Conservation (phyloP, 257 asterid genomes). For the Thymus quinquecostatus region DNA sequence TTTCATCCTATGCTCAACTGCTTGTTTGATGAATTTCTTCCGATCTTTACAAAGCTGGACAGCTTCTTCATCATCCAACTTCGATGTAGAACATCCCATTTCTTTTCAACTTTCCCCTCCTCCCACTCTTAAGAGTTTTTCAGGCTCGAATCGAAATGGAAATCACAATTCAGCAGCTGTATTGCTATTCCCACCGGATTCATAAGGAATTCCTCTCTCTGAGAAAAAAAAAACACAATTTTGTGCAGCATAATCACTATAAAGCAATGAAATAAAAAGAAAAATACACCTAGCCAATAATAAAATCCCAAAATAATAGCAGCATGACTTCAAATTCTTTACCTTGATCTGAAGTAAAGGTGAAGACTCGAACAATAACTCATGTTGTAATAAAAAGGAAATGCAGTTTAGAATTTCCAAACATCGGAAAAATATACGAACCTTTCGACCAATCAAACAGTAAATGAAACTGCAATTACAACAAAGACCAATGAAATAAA, state of each 20-base stretch:
- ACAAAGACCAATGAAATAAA: conserved; percentile 9
- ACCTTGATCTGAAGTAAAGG: conserved; percentile 42
- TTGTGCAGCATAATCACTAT: conserved; percentile 31
- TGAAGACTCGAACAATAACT: conserved; percentile 17
- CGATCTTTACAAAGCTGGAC: conserved; percentile 90
- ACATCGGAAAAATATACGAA: conserved; percentile 15
- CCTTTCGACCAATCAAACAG: conserved; percentile 10
- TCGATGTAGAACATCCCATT: conserved; percentile 97
- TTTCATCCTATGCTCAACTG: conserved; percentile 73
- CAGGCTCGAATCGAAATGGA: conserved; percentile 53
- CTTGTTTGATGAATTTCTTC: conserved; percentile 84
- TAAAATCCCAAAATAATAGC: background rate
- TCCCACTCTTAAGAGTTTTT: conserved; percentile 44
- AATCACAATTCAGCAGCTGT: conserved; percentile 39
- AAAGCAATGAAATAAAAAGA: conserved; percentile 27
- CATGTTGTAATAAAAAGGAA: conserved; percentile 8
- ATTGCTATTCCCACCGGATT: conserved; percentile 51
- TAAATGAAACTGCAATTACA: conserved; percentile 13
- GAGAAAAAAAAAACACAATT: conserved; percentile 17
- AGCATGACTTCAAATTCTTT: conserved; percentile 39
- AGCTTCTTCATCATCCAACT: conserved; percentile 90
- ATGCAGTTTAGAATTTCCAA: conserved; percentile 13
- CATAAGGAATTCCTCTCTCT: conserved; percentile 47
- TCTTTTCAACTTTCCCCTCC: conserved; percentile 32
- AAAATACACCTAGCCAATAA: conserved; percentile 3